A percentile compares a stretch with the other conserved stretches of the same genome.
These are phyloP conservation scores for Jaltomata sinuosa DNA, from an alignment of 257 asterid genomes.

Conservation along the genomic window DNA sequence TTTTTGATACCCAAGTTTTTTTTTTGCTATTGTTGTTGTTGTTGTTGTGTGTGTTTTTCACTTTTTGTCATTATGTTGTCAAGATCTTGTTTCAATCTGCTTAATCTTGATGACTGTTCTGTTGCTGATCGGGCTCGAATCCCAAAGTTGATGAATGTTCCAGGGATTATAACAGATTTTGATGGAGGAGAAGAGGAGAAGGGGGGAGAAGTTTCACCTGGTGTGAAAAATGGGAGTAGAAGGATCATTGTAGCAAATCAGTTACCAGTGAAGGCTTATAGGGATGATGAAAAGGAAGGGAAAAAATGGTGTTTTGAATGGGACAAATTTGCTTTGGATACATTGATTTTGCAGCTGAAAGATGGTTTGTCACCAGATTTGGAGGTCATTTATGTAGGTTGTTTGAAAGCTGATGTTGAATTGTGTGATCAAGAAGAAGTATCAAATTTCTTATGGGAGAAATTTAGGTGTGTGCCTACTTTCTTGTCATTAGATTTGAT, in stretches of 20 bases:
- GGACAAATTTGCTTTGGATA: constrained; percentile 70
- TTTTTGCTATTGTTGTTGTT: too few species aligned
- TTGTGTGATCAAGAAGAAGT: constrained; percentile 73
- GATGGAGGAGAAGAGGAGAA: constrained; percentile 17
- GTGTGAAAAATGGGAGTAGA: constrained; percentile 14
- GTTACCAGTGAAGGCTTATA: constrained; percentile 53
- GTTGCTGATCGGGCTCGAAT: constrained; percentile 51
- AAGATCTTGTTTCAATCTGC: constrained; percentile 68
- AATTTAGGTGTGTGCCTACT: constrained; percentile 77
- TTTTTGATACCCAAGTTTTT: not conserved
- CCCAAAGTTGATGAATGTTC: constrained; percentile 60
- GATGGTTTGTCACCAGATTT: constrained; percentile 55
- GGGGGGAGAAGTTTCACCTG: not conserved
- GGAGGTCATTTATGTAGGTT: constrained; percentile 62
- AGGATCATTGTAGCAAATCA: constrained; percentile 68
- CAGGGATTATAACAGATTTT: constrained; percentile 58
- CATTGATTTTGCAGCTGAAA: constrained; percentile 50
- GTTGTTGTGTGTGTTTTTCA: not conserved
- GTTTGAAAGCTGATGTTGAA: constrained; percentile 47
- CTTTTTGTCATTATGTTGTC: constrained; percentile 43
- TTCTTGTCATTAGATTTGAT: constrained; percentile 47
- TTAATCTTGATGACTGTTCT: constrained; percentile 56
- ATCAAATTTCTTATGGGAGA: constrained; percentile 46
- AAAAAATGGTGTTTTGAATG: constrained; percentile 60
- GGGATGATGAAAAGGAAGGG: constrained; percentile 7